Base-by-base conservation (phyloP, 805 yeast genomes). In the Candida namnaoensis region DNA sequence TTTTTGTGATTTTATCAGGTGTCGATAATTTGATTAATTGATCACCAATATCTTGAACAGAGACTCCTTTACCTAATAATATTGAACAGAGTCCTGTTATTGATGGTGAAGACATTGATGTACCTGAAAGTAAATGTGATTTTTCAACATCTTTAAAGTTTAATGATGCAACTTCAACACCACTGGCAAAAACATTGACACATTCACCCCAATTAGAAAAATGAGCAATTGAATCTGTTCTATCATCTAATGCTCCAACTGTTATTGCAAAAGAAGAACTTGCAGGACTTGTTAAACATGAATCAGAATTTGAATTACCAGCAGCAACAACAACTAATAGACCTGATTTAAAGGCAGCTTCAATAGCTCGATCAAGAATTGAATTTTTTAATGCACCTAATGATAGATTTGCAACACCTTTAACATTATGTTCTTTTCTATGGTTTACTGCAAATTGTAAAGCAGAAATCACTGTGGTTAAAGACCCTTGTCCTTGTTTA, bases 181-280 rank as follows among this genome's bases (percentile, higher is more conserved):
- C 98, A 38, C 91, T 76, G 0, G 96, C 88, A 61, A 85, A 82
- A 1, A 87, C 68, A 54, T 87, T 88, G 7, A 90, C 95, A 60
- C 97, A 91, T n/a, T 69, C 66, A 0, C 98, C 97, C 88, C 90
- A 86, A 56, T 91, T 90, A n/a, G 93, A 76, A 52, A 91, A 90
- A 11, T 72, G 54, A 0, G 97, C 95, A 32, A 88, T 67, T 3
- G 68, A 51, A 51, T 87, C 95, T 6, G 69, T 70, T 15, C 71
- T 56, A 55, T 86, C 95, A 53, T 88, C 91, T 39, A 88, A 77
- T 4, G 96, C 95, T 1, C 96, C 97, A 8, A 90, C 95, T 0
- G 95, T 79, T 4, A 87, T 74, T 0, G 86, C 88, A 39, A 65
- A 65, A 1, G 63, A 64, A 1, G 91, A 82, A 33, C 91, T 82